Evolutionary conservation across 2,329 filamentous ascomycete species (phyloP).

Genomic region (Beauveria medogensis): DNA sequence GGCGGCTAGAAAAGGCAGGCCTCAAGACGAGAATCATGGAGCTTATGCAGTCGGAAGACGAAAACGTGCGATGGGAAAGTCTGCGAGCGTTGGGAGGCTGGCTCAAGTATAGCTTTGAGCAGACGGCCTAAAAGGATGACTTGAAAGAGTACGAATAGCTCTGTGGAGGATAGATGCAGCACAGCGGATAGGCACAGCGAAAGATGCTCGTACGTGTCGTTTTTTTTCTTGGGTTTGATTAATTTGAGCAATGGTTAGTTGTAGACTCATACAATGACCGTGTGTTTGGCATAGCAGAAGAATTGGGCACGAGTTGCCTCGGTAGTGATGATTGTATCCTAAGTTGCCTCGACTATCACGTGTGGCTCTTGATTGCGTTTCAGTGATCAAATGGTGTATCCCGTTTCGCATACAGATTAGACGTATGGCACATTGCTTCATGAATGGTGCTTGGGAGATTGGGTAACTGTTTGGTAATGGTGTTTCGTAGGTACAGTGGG

Average conservation of each 20-base stretch:
- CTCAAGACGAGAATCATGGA: constrained; percentile 87
- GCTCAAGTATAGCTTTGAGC: constrained; percentile 57
- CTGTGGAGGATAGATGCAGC: neutral
- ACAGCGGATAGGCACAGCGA: constrained; percentile 8
- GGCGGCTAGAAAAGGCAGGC: constrained; percentile 72
- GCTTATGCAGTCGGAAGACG: constrained; percentile 82
- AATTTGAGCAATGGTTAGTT: constrained; percentile 2
- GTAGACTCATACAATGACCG: neutral
- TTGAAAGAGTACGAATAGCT: neutral
- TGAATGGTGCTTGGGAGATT: neutral
- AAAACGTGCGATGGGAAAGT: constrained; percentile 88
- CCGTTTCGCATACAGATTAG: neutral
- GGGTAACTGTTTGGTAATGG: constrained; percentile 7
- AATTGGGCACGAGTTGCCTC: neutral
- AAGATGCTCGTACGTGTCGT: neutral
- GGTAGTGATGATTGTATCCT: neutral
- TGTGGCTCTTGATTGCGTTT: too few relatives aligned
- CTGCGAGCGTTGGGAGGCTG: constrained; percentile 67
- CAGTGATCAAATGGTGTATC: too few relatives aligned
- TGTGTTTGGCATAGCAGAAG: neutral
- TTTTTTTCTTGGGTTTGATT: constrained; percentile 6
- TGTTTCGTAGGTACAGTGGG: neutral
- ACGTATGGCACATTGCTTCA: neutral
- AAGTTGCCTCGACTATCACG: too few relatives aligned
- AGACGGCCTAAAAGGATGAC: constrained; percentile 16